Evolutionary conservation across 176 grass and related monocot genomes (phyloP).

Genomic region (Bolboschoenus planiculmis): DNA sequence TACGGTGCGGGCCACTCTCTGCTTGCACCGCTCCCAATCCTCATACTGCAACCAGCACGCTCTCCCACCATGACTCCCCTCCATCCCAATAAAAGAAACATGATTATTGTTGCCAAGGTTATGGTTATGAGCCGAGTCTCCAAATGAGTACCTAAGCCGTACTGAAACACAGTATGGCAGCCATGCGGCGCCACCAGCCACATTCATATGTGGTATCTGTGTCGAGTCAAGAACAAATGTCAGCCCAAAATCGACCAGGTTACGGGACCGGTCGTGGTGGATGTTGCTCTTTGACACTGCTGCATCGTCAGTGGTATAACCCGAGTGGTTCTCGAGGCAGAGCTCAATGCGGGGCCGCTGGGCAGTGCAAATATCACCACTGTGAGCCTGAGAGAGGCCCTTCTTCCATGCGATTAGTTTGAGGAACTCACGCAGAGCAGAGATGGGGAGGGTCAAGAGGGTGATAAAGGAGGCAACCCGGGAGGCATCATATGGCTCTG

Average conservation of each 20-base stretch:
- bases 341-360: slow-evolving; percentile 92
- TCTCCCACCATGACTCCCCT: slow-evolving; percentile 93
- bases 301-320: slow-evolving; percentile 43
- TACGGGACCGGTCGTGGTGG: slow-evolving; percentile 74
- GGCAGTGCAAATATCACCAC: slow-evolving; percentile 66
- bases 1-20: slow-evolving; percentile 70
- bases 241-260: slow-evolving; percentile 76
- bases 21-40: slow-evolving; percentile 93
- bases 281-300: slow-evolving; percentile 81
- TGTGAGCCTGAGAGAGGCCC: slow-evolving; percentile 61
- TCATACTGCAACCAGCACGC: slow-evolving; percentile 82
- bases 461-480: slow-evolving; percentile 98
- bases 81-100: slow-evolving; percentile 65
- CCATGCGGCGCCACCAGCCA: slow-evolving; percentile 93
- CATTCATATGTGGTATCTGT: slow-evolving; percentile 92
- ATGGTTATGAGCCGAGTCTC: slow-evolving; percentile 29
- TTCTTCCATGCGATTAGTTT: slow-evolving; percentile 98
- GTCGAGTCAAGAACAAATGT: slow-evolving; percentile 91
- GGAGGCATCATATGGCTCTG: slow-evolving; percentile 95
- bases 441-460: slow-evolving; percentile 84
- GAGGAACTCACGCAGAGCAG: slow-evolving; percentile 73
- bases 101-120: slow-evolving; percentile 29
- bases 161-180: slow-evolving; percentile 94
- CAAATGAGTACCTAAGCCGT: slow-evolving; percentile 77
- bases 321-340: slow-evolving; percentile 94